Base-by-base conservation (phyloP, 2,329 filamentous ascomycete species). In the Rhinocladiella mackenziei region DNA sequence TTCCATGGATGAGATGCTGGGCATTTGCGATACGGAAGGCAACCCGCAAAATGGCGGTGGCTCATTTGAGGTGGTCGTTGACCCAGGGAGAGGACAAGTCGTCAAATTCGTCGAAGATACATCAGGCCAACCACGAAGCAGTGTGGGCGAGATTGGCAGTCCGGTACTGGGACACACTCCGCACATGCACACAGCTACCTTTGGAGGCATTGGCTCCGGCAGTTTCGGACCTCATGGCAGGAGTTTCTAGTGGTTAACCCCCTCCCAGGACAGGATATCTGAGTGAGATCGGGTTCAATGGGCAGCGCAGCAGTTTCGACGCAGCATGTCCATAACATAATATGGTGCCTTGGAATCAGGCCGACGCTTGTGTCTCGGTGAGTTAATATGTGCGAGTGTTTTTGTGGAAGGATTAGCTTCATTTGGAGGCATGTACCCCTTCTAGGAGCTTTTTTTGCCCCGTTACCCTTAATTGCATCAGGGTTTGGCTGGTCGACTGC, bases 11-110 rank as follows among this genome's bases (percentile, higher is more conserved):
- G 89, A 96, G 58, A 74, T 97, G 56, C 74, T 91, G 28, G 81
- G 86, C 45, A 83, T 94, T 46, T 92, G 86, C 63, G 91, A 97
- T 58, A 95, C 91, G 1, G 87, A 95, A 62, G 92, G 92, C 45
- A 94, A 84, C 58, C 62, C 71, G 2, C 80, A 83, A 47, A 97
- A 97, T 58, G 92, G 92, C 33, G 91, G 91, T 32, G 92, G 92
- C n/a, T 83, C 77, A 18, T 94, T 98, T 60, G 80, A 85, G 23
- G 74, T 85, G 51, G 77, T 75, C 49, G 72, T 75, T 28, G 76
- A 79, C 36, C 70, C 65, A 13, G 25, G 43, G 20, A 56, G 58
- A 19, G 64, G 62, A 19, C 61, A 63, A 33, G 64, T 64, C 28
- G 65, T 73, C 58, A 72, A 66, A 51, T 73, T 72, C 48, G 72